Conservation (phyloP, 768 basidiomycete genomes). For the Trametopsis cervina region DNA sequence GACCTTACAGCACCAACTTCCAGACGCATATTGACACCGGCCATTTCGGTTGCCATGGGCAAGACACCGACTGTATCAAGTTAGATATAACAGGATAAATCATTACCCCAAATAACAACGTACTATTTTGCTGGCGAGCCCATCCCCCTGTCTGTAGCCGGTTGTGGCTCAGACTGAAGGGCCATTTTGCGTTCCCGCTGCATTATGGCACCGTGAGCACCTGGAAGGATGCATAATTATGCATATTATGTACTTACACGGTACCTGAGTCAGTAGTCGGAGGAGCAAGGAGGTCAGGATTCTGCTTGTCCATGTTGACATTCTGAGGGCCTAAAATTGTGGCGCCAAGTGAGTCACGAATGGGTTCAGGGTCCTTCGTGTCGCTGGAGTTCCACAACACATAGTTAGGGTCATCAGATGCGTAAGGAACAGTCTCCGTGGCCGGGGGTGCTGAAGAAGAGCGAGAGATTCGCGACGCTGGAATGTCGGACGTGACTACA, state of each 20-base stretch:
- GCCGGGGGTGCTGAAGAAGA: conserved; percentile 1
- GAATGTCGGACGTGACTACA: not conserved
- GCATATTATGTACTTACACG: conserved; percentile 13
- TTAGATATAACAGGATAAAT: not conserved
- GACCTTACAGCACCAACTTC: conserved; percentile 23
- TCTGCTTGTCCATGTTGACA: conserved; percentile 18
- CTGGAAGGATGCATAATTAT: too few relatives aligned
- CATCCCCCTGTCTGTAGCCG: conserved; percentile 25
- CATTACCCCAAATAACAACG: not conserved
- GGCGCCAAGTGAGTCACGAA: conserved; percentile 14
- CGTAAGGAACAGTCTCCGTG: conserved; percentile 6
- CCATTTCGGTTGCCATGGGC: conserved; percentile 18
- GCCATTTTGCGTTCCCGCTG: conserved; percentile 21
- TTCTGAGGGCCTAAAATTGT: conserved; percentile 22
- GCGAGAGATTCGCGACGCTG: too few relatives aligned
- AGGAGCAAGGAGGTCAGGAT: conserved; percentile 21
- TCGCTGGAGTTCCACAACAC: conserved; percentile 6
- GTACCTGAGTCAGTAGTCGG: conserved; percentile 22
- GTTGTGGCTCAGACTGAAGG: conserved; percentile 23
- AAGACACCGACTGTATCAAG: conserved; percentile 15
- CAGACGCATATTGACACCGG: conserved; percentile 26
- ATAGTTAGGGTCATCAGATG: conserved; percentile 11
- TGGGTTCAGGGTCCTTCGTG: conserved; percentile 10
- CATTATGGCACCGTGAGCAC: not conserved
- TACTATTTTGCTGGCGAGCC: conserved; percentile 24